A percentile compares a stretch with the other conserved stretches of the same genome.
Evolutionary conservation across 2,329 filamentous ascomycete species (phyloP).

Genomic region (Escovopsis weberi): DNA sequence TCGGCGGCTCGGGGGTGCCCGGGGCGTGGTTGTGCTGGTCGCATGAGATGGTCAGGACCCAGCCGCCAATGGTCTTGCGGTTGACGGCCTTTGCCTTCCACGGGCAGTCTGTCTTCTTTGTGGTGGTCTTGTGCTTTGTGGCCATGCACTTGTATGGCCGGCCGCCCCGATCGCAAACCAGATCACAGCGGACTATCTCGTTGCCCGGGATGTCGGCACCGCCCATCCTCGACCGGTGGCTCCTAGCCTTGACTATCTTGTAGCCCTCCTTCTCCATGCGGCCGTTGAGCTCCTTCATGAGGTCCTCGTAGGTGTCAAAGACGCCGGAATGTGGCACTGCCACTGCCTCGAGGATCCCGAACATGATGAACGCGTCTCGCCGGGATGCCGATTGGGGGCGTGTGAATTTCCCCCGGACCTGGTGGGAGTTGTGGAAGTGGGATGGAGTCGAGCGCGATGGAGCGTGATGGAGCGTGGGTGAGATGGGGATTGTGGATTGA

Average conservation of each 20-base stretch:
- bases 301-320: slow-evolving; percentile 26
- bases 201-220: slow-evolving; percentile 26
- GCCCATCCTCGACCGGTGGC: slow-evolving; percentile 26
- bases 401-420: slow-evolving; percentile 9
- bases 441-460: slow-evolving; percentile 6
- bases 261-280: slow-evolving; percentile 30
- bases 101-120: slow-evolving; percentile 31
- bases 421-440: slow-evolving; percentile 7
- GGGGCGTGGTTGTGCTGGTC: slow-evolving; percentile 31
- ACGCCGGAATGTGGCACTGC: slow-evolving; percentile 21
- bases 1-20: slow-evolving; percentile 27
- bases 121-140: slow-evolving; percentile 30
- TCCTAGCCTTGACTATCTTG: slow-evolving; percentile 30
- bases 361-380: slow-evolving; percentile 14
- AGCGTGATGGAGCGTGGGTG: slow-evolving; percentile 12
- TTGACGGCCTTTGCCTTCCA: slow-evolving; percentile 32
- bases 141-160: slow-evolving; percentile 28
- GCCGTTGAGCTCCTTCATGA: slow-evolving; percentile 25
- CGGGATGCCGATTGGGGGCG: slow-evolving; percentile 4
- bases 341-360: slow-evolving; percentile 28
- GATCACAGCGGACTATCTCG: slow-evolving; percentile 29
- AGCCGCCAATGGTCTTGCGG: slow-evolving; percentile 27
- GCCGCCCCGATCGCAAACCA: slow-evolving; percentile 30
- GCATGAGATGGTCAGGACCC: slow-evolving; percentile 30
- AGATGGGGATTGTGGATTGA: neutral